Evolutionary conservation across 1,139 yeast genomes (phyloP).

Genomic region (Blastobotrys proliferans): DNA sequence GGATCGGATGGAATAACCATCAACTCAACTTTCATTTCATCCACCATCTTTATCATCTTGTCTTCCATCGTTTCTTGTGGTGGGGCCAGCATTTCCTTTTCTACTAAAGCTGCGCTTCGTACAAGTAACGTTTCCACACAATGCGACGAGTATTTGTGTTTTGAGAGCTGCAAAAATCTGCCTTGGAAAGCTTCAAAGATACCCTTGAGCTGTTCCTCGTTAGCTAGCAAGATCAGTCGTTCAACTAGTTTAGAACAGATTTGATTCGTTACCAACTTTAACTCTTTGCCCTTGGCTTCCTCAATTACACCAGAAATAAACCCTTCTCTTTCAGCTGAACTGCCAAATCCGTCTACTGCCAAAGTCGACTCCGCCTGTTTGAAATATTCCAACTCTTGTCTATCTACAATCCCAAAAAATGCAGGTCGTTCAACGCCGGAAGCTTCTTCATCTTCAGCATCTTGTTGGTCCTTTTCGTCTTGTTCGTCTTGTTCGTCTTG

Average conservation of each 20-base stretch:
- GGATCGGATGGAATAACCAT: conserved; percentile 62
- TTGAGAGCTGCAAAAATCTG: conserved; percentile 69
- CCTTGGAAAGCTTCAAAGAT: conserved; percentile 66
- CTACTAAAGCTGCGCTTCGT: conserved; percentile 70
- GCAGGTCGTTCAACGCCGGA: conserved; percentile 24
- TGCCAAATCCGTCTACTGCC: conserved; percentile 73
- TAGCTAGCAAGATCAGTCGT: conserved; percentile 66
- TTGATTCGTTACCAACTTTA: conserved; percentile 89
- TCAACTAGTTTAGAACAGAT: conserved; percentile 92
- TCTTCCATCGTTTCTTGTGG: conserved; percentile 48
- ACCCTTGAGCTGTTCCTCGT: conserved; percentile 56
- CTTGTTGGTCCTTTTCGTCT: conserved; percentile 3
- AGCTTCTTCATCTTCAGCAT: conserved; percentile 6
- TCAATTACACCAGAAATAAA: conserved; percentile 76
- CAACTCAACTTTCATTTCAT: conserved; percentile 61
- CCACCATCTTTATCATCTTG: conserved; percentile 57
- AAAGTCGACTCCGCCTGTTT: conserved; percentile 87
- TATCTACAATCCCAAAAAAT: conserved; percentile 83
- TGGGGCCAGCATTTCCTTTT: conserved; percentile 53
- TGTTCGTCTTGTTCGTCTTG: conserved; percentile 6
- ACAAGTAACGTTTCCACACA: conserved; percentile 84
- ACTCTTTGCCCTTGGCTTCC: conserved; percentile 85
- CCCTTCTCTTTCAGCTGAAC: conserved; percentile 65
- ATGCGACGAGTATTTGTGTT: conserved; percentile 91
- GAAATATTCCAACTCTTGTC: conserved; percentile 82